A percentile compares a stretch with the other conserved stretches of the same genome.
Conservation (phyloP, 192 early-diverging fungal species). For the Gryganskiella cystojenkinii region DNA sequence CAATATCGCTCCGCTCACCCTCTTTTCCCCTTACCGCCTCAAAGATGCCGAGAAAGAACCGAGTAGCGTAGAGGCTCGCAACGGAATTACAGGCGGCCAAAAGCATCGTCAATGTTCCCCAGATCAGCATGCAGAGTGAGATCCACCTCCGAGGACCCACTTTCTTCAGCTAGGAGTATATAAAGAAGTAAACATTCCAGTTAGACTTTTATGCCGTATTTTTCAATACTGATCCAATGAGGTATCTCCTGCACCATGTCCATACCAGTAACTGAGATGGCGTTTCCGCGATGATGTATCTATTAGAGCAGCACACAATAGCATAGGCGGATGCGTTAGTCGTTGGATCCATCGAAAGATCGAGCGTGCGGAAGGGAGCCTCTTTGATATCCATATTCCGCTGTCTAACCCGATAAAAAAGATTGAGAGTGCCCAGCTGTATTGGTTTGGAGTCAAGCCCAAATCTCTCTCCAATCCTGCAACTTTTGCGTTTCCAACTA, state of each 20-base stretch:
- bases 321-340: background rate
- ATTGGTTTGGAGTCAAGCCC: too few relatives aligned
- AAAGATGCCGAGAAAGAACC: slow-evolving; percentile 35
- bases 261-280: slow-evolving; percentile 10
- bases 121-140: slow-evolving; percentile 57
- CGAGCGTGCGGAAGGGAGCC: too few relatives aligned
- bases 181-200: too few relatives aligned
- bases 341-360: too few relatives aligned
- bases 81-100: slow-evolving; percentile 56
- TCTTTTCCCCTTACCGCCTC: slow-evolving; percentile 9
- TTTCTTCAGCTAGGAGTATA: slow-evolving; percentile 67
- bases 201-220: too few relatives aligned
- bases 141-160: slow-evolving; percentile 63
- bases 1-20: background rate
- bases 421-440: background rate
- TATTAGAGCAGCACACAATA: background rate
- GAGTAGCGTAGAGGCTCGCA: slow-evolving; percentile 51
- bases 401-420: slow-evolving; percentile 18
- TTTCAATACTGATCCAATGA: too few relatives aligned
- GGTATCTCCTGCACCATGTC: background rate
- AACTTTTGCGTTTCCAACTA: slow-evolving; percentile 59
- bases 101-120: slow-evolving; percentile 54
- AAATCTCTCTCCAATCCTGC: too few relatives aligned
- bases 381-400: too few relatives aligned
- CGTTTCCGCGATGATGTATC: slow-evolving; percentile 7